A percentile compares a stretch with the other conserved stretches of the same genome.
Conservation (phyloP, 2,329 filamentous ascomycete genomes). For the Botrytis sinoallii region DNA sequence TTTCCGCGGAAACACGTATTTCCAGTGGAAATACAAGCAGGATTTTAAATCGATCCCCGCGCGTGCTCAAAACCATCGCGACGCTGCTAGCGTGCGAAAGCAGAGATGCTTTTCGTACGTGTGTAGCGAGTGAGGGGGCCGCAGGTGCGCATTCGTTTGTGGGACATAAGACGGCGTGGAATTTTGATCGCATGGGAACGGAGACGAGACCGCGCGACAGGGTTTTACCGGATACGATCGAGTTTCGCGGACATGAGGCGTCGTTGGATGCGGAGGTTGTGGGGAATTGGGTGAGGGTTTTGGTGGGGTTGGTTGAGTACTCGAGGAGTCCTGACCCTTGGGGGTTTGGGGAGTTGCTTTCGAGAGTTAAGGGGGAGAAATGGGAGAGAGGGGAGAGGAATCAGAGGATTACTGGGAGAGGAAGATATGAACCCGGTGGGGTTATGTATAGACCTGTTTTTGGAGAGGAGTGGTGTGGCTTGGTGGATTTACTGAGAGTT, state of each 20-base stretch:
- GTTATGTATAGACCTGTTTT: constrained; percentile 20
- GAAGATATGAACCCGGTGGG: background rate
- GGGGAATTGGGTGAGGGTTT: constrained; percentile 26
- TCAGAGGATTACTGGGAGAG: constrained; percentile 11
- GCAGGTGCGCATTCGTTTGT: background rate
- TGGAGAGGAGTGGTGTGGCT: constrained; percentile 21
- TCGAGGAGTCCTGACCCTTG: background rate
- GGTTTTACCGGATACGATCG: constrained; percentile 22
- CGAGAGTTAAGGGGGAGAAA: constrained; percentile 12
- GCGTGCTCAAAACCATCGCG: background rate
- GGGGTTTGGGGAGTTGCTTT: background rate
- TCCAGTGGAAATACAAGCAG: background rate
- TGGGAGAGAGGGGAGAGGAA: constrained; percentile 16
- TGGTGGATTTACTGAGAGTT: constrained; percentile 20
- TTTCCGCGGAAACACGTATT: background rate
- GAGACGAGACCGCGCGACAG: background rate
- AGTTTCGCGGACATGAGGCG: constrained; percentile 33
- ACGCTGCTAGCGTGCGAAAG: background rate
- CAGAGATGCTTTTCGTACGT: background rate
- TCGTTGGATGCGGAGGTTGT: constrained; percentile 24
- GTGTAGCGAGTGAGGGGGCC: background rate
- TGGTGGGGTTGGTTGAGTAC: constrained; percentile 24
- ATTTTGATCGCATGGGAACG: background rate
- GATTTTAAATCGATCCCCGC: background rate
- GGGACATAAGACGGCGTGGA: background rate